Evolutionary conservation across 768 basidiomycete species (phyloP).

Genomic region (Favolaschia claudopus): DNA sequence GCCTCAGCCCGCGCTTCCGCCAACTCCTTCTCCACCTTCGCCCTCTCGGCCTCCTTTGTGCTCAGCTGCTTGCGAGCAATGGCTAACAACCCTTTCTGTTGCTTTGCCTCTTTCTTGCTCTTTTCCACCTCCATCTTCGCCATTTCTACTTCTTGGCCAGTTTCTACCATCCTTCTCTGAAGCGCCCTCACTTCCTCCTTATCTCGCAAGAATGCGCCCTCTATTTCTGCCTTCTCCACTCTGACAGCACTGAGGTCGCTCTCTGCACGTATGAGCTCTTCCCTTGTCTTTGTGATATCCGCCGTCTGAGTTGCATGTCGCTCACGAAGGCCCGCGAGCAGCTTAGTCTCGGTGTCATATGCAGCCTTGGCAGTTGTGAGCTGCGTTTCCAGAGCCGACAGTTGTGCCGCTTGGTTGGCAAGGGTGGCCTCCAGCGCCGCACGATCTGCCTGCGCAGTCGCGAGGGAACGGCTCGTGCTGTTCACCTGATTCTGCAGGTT

Average conservation of each 20-base stretch:
- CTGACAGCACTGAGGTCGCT: constrained; percentile 89
- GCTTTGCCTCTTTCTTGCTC: constrained; percentile 90
- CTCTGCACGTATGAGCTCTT: constrained; percentile 88
- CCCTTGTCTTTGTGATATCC: constrained; percentile 74
- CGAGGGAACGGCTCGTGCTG: constrained; percentile 78
- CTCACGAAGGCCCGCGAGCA: constrained; percentile 72
- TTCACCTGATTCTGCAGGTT: constrained; percentile 86
- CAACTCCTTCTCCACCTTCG: constrained; percentile 74
- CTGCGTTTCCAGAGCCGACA: constrained; percentile 84
- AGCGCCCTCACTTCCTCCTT: constrained; percentile 93
- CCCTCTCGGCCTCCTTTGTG: constrained; percentile 80
- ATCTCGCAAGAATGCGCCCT: constrained; percentile 85
- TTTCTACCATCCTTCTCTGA: constrained; percentile 84
- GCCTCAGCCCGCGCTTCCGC: constrained; percentile 69
- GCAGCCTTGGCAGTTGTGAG: constrained; percentile 84
- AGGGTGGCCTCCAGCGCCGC: constrained; percentile 68
- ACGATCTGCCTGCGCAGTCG: constrained; percentile 72
- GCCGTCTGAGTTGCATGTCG: constrained; percentile 70
- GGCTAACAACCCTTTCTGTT: constrained; percentile 94
- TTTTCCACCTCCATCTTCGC: constrained; percentile 85
- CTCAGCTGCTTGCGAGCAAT: constrained; percentile 94
- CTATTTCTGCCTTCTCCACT: constrained; percentile 91
- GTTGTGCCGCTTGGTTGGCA: constrained; percentile 72
- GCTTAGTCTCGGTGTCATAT: constrained; percentile 83
- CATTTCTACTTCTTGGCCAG: constrained; percentile 72